Percentiles rank a stretch among this genome's conserved stretches.
Conservation (phyloP, 306 rosid species). For the Ceratonia siliqua region DNA sequence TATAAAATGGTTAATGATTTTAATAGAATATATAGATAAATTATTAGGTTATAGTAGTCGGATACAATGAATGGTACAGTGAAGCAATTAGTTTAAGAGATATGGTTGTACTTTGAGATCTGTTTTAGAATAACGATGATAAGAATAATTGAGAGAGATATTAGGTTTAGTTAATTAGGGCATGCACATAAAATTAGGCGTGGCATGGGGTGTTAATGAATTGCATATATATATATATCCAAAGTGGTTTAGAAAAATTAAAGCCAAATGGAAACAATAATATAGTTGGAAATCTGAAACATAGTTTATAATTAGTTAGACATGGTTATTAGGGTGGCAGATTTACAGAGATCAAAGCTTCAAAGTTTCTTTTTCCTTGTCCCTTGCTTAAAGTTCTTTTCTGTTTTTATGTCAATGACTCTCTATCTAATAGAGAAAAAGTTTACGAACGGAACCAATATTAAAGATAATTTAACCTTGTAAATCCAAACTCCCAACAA, state of each 20-base stretch:
- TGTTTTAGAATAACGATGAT: conserved; percentile 30
- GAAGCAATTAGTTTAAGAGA: conserved; percentile 44
- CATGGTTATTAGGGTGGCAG: not conserved
- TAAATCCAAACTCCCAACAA: not conserved
- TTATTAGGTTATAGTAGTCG: conserved; percentile 19
- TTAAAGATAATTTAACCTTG: not conserved
- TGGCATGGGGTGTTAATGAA: too few species aligned
- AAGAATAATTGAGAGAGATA: conserved; percentile 13
- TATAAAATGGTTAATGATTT: conserved; percentile 28
- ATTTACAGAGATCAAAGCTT: not conserved
- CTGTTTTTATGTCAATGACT: too few species aligned
- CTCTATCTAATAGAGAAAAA: too few species aligned
- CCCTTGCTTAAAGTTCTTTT: too few species aligned
- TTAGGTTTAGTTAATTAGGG: conserved; percentile 11
- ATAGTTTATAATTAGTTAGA: not conserved
- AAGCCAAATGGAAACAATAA: not conserved
- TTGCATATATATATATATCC: too few species aligned
- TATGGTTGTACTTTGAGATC: conserved; percentile 54
- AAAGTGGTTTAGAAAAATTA: conserved; percentile 15
- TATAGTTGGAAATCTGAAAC: conserved; percentile 26
- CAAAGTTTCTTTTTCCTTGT: too few species aligned
- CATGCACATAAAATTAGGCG: conserved; percentile 34
- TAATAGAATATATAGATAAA: conserved; percentile 28
- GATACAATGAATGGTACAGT: conserved; percentile 49
- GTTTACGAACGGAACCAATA: not conserved